Base-by-base conservation (phyloP, 2,329 filamentous ascomycete species). In the Pseudocercospora vitis region DNA sequence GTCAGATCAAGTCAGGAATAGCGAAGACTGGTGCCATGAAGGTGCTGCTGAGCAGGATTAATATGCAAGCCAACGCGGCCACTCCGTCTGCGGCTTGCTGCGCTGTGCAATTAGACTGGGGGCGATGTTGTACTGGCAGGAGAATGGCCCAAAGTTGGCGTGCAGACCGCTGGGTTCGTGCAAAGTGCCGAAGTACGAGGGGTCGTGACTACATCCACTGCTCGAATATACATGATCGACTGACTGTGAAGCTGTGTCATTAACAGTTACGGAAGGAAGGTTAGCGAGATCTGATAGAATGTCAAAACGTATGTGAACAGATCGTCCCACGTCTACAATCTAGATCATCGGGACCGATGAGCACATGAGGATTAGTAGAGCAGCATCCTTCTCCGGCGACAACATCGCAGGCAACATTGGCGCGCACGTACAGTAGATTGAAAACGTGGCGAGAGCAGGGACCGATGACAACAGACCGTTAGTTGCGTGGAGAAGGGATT, bases 31-130 rank as follows among this genome's bases (percentile, higher is more conserved):
- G 37, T 42, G 8, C 19, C 16, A 21, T 19, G 16, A 21, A 37
- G n/a, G 18, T 11, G 33, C 12, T 8, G 21, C 7, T 18, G 33
- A 21, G 37, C 2, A 42, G 21, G 19, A 42, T 31, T 19, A 33
- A 19, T 11, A 28, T 31, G 26, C 12, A 47, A 47, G 44, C 44
- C 24, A 31, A 47, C n/a, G 14, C 44, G 44, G 44, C 26, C 44
- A 47, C 28, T 19, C 44, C 44, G 28, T 47, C 29, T 31, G 29
- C 26, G 19, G 44, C 18, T 12, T 18, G 26, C 14, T 16, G 16
- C 16, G 19, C 24, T 47, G 44, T 24, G 44, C 28, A 16, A 11
- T 47, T 47, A 33, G n/a, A 28, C 32, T 47, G 44, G 23, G 26
- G 9, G 44, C 26, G 26, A 21, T 40, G 19, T 40, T 11, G 16